Base-by-base conservation (phyloP, 805 yeast species). In the Barnettozyma californica region DNA sequence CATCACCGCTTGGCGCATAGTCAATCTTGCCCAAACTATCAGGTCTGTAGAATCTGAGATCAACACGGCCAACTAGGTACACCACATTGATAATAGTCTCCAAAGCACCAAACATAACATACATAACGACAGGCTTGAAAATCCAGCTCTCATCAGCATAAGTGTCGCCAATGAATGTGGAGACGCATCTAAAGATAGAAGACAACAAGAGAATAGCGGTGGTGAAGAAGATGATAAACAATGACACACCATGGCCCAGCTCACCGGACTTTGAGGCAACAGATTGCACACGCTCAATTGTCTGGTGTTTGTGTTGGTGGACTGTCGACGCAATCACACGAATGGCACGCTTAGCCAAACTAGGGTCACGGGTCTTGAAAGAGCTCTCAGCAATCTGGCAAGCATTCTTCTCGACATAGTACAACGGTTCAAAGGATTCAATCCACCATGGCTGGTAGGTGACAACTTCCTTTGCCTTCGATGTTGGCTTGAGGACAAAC, bases 361-460 rank as follows among this genome's bases (percentile, higher is more conserved):
- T 10, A 11, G 76, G 76, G 58, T 75, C 77, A 59, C 78, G 62
- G 46, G 65, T 64, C 66, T 71, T 70, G 51, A 76, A 75, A 0
- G 76, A 62, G 36, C 64, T 69, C 53, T 69, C 78, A 13, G 82
- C 84, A 42, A 67, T 64, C 47, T 67, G 67, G 9, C 75, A 68
- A 1, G 88, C 80, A 45, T 73, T 72, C 49, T 73, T 74, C 52
- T 72, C 70, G 13, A 82, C 83, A 65, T 73, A 85, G 64, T 85
- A 86, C 44, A 70, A 66, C 16, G 82, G 74, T 21, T 67, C 59
- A 55, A 84, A 83, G 5, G 80, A 74, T 62, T 81, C 81, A 58
- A 86, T 81, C 94, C 94, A 86, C 76, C 83, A 82, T 34, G 95
- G 88, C 61, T 81, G 87, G 62, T 79, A 84, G 43, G 77, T 80